Conservation (phyloP, 306 rosid genomes). For the Oxytropis ochrocephala region DNA sequence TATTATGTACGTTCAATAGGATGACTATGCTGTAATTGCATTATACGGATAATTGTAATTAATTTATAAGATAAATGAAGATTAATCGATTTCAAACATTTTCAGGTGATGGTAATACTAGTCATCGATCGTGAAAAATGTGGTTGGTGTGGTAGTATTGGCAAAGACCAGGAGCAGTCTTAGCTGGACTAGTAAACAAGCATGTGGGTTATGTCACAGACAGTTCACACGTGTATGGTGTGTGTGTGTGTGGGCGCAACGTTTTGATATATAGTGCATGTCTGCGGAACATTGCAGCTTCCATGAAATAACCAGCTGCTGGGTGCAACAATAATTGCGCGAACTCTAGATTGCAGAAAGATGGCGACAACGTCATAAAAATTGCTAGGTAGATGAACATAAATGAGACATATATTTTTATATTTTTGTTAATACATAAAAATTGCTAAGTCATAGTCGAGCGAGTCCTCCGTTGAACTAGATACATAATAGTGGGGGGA, state of each 20-base stretch:
- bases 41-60: background rate
- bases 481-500: too few species aligned
- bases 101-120: background rate
- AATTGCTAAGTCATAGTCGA: too few species aligned
- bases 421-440: too few species aligned
- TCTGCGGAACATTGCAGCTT: constrained; percentile 29
- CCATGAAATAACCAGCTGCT: constrained; percentile 18
- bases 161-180: constrained; percentile 22
- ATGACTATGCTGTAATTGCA: background rate
- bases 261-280: background rate
- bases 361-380: background rate
- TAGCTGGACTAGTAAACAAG: background rate
- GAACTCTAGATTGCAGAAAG: background rate
- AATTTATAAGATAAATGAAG: background rate
- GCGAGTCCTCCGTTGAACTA: too few species aligned
- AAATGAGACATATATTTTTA: too few species aligned
- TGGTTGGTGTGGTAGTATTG: constrained; percentile 3
- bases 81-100: background rate
- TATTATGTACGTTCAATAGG: background rate
- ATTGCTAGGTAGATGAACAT: too few species aligned
- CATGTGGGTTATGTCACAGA: background rate
- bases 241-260: constrained; percentile 5
- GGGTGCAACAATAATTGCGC: background rate
- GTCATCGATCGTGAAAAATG: constrained; percentile 18
- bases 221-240: constrained; percentile 23